Evolutionary conservation across 768 basidiomycete species (phyloP).

Genomic region (Agrocybe praecox): DNA sequence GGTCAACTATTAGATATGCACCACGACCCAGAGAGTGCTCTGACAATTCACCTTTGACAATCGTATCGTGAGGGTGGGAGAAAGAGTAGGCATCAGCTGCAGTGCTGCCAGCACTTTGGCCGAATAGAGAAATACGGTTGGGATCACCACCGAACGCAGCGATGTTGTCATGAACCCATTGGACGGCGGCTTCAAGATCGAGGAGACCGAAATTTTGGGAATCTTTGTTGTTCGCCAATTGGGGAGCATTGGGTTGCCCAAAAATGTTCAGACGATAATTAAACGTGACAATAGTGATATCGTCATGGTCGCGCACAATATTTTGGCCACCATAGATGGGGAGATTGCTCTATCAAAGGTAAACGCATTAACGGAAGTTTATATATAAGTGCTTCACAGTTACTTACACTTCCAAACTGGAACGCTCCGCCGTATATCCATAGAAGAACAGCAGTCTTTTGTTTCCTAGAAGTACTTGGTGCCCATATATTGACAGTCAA

Average conservation of each 20-base stretch:
- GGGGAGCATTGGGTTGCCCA: slow-evolving; percentile 40
- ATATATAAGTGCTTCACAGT: too few species aligned
- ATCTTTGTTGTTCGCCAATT: slow-evolving; percentile 23
- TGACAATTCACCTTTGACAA: slow-evolving; percentile 25
- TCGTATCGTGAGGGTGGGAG: slow-evolving; percentile 34
- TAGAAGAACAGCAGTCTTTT: slow-evolving; percentile 35
- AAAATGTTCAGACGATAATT: slow-evolving; percentile 44
- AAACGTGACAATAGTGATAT: slow-evolving; percentile 36
- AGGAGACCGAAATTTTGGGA: slow-evolving; percentile 42
- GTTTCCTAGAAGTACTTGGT: slow-evolving; percentile 30
- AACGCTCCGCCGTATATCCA: slow-evolving; percentile 42
- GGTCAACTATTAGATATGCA: background rate
- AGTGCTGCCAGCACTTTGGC: slow-evolving; percentile 38
- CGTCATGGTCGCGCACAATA: slow-evolving; percentile 34
- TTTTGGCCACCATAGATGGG: slow-evolving; percentile 28
- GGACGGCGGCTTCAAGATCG: slow-evolving; percentile 41
- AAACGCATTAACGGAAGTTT: background rate
- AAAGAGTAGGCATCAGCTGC: slow-evolving; percentile 36
- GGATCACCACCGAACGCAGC: slow-evolving; percentile 45
- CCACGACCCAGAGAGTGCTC: too few species aligned
- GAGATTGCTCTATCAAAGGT: slow-evolving; percentile 27
- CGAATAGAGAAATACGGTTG: slow-evolving; percentile 36
- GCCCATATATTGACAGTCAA: slow-evolving; percentile 41
- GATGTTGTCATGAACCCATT: slow-evolving; percentile 52
- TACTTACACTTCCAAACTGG: slow-evolving; percentile 35